Percentiles rank a stretch among this genome's conserved stretches.
Conservation (phyloP, 768 basidiomycete genomes). For the Panaeolus cyanescens region DNA sequence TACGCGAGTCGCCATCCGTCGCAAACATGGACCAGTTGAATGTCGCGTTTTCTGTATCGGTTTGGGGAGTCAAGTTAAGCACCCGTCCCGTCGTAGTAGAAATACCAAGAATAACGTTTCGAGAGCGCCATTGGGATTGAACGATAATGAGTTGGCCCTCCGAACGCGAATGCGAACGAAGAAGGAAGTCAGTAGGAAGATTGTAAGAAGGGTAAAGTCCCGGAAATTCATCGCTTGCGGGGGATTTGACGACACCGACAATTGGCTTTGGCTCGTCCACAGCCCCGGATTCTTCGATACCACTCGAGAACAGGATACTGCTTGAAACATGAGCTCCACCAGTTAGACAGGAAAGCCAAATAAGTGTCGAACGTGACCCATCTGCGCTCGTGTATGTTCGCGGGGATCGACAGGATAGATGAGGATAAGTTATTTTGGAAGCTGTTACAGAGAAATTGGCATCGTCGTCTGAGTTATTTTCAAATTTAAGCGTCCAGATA, state of each 20-base stretch:
- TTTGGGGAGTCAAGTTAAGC: constrained; percentile 42
- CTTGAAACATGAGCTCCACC: constrained; percentile 66
- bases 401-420: constrained; percentile 61
- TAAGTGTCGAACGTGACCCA: constrained; percentile 27
- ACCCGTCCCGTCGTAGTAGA: constrained; percentile 42
- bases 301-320: constrained; percentile 47
- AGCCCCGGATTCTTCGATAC: constrained; percentile 37
- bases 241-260: constrained; percentile 24
- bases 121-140: constrained; percentile 56
- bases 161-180: constrained; percentile 8
- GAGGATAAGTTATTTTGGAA: constrained; percentile 41
- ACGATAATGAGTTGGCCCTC: constrained; percentile 38
- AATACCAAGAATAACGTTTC: constrained; percentile 50
- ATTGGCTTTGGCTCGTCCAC: not conserved
- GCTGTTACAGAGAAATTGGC: constrained; percentile 15
- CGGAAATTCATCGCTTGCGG: constrained; percentile 43
- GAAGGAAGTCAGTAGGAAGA: constrained; percentile 39
- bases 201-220: constrained; percentile 60
- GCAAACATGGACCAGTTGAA: constrained; percentile 56
- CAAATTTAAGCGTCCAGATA: constrained; percentile 49
- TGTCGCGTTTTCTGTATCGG: constrained; percentile 23
- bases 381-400: constrained; percentile 43
- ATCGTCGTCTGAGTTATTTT: constrained; percentile 6
- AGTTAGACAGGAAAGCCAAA: constrained; percentile 56
- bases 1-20: constrained; percentile 41